Conservation (phyloP, 1,139 yeast species). For the Hemisphaericaspora xylanilytica region DNA sequence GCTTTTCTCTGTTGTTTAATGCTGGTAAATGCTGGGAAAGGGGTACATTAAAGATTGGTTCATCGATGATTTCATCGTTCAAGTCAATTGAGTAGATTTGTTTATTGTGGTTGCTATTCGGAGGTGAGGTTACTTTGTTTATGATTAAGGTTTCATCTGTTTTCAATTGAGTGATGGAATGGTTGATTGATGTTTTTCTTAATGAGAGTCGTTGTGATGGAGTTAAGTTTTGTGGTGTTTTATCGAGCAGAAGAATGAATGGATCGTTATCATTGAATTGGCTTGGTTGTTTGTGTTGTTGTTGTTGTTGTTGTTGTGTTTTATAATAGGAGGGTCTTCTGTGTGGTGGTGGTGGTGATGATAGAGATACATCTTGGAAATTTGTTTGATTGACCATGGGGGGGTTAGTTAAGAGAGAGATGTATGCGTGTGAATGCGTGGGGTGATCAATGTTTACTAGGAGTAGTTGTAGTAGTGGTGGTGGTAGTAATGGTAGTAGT, state of each 20-base stretch:
- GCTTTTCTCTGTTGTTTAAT: constrained; percentile 26
- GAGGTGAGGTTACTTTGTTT: constrained; percentile 5
- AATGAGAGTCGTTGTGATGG: constrained; percentile 40
- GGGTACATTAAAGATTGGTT: constrained; percentile 62
- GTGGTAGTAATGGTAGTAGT: too few relatives aligned
- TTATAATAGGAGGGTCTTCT: too few relatives aligned
- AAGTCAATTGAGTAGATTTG: too few relatives aligned
- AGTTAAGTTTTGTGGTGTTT: constrained; percentile 29
- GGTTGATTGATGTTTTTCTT: constrained; percentile 29
- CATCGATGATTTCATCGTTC: constrained; percentile 36
- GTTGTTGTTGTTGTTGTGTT: too few relatives aligned
- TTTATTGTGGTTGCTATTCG: too few relatives aligned
- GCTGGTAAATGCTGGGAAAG: constrained; percentile 49
- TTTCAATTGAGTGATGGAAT: constrained; percentile 23
- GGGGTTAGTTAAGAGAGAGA: too few relatives aligned
- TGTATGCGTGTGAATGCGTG: too few relatives aligned
- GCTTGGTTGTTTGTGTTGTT: neutral
- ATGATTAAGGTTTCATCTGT: constrained; percentile 13
- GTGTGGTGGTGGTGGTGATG: too few relatives aligned
- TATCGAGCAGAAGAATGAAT: constrained; percentile 24
- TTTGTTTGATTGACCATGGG: neutral
- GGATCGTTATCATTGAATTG: constrained; percentile 3
- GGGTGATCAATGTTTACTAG: too few relatives aligned
- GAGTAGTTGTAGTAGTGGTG: too few relatives aligned
- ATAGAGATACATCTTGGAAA: neutral